Evolutionary conservation across 208 protist species (phyloP), one percentile per base, ranked within the genome.

Genomic region (Paratrypanosoma confusum): DNA sequence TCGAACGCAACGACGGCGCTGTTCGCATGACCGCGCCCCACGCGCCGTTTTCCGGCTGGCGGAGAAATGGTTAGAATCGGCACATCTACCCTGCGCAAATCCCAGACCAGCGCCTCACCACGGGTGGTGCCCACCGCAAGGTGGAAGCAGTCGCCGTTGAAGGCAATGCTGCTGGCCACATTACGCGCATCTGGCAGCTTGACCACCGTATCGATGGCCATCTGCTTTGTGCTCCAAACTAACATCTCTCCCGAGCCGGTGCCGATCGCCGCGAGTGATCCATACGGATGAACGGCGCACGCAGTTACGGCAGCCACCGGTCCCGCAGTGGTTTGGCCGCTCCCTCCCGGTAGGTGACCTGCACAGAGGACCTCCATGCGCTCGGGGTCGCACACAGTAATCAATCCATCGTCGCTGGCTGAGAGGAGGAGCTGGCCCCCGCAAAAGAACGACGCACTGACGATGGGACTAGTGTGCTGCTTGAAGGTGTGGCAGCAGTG

Each of bases 91-190:
- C 96, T 95, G 28, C 96, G 74, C 28, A 99, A 68, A 71, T 99
- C 96, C 96, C 95, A 99, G 29, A 99, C 26, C 41, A 82, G 71
- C 20, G 81, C 79, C 11, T 46, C 75, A 1, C 85, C 75, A 47
- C 89, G 65, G 14, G 52, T 43, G 10, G 71, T 50, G 14, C 71
- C 82, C 10, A 75, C 76, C 3, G 93, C 90, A 25, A 99, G 47
- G 29, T 94, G 88, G 42, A 90, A 69, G 46, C 95, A 96, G 73
- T 98, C 97, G 18, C 92, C 75, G 32, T 73, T 92, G 63, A 98
- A 98, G 32, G 65, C 47, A 4, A 97, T 20, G 25, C 40, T 57
- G 23, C 38, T 48, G 16, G 95, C 57, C 32, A 70, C 28, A 7
- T 22, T n/a, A n/a, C 14, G 27, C 28, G 52, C 4, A 4, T 43